phyloP scores from a whole-genome alignment of 1,284 basidiomycete species.

The Neotropicomus parvogracilis region DNA sequence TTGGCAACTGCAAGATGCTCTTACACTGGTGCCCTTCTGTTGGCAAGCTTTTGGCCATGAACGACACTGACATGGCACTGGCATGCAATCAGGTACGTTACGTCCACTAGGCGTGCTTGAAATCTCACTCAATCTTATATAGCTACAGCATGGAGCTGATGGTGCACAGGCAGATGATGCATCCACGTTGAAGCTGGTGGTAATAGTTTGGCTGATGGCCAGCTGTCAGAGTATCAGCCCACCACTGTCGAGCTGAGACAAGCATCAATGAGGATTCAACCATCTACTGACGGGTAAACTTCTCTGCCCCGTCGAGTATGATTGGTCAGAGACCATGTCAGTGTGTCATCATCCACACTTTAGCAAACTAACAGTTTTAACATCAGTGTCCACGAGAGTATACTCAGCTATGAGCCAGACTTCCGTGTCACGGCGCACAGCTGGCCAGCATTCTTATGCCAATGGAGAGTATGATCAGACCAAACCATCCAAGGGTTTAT shows the following conservation, averaged over 20 bases:
- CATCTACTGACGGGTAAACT: neutral
- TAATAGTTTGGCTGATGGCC: neutral
- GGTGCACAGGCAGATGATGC: neutral
- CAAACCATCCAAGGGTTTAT: neutral
- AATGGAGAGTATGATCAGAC: neutral
- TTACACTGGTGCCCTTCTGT: constrained; percentile 7
- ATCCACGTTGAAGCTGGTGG: neutral
- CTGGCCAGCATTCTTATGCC: neutral
- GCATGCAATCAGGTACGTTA: too few species aligned
- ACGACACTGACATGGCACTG: too few species aligned
- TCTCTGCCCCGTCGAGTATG: neutral
- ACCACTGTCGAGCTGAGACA: neutral
- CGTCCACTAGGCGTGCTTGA: neutral
- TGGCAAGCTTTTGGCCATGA: neutral
- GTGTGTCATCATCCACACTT: too few species aligned
- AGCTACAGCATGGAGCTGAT: neutral
- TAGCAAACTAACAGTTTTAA: neutral
- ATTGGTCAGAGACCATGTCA: neutral
- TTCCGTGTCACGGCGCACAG: neutral
- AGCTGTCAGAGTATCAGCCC: neutral
- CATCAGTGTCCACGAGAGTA: neutral
- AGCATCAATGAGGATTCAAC: neutral
- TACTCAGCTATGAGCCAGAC: neutral
- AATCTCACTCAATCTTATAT: too few species aligned
- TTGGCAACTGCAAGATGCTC: too few species aligned